Percentiles rank a stretch among this genome's conserved stretches.
phyloP scores from a whole-genome alignment of 2,329 filamentous ascomycete species.

The Penicillium carneum region DNA sequence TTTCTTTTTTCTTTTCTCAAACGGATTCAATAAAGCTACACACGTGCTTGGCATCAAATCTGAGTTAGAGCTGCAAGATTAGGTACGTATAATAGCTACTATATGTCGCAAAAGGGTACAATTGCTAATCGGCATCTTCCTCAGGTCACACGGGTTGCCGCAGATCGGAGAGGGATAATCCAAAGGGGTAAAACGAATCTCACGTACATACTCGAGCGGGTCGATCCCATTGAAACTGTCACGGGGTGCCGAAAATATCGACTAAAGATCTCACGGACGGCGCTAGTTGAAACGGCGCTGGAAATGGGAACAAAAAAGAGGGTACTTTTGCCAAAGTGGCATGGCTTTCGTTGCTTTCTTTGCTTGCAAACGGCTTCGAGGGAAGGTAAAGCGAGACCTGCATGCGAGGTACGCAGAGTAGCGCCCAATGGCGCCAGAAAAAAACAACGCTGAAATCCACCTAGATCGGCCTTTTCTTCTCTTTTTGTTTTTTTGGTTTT shows the following conservation, averaged over 20 bases:
- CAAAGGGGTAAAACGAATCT: neutral
- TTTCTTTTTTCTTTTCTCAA: neutral
- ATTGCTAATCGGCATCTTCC: constrained; percentile 4
- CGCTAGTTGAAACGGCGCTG: constrained; percentile 2
- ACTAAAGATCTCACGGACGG: constrained; percentile 5
- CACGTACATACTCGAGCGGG: neutral
- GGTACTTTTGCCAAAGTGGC: neutral
- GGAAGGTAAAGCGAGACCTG: constrained; percentile 35
- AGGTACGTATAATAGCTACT: neutral
- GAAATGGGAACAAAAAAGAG: neutral
- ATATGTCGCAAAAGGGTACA: neutral
- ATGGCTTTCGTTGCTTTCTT: neutral
- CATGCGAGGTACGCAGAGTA: constrained; percentile 18
- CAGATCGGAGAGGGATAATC: constrained; percentile 13
- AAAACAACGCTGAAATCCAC: constrained; percentile 21
- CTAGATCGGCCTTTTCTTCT: constrained; percentile 22
- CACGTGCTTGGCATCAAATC: constrained; percentile 9
- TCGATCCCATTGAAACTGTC: constrained; percentile 2
- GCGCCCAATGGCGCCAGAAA: constrained; percentile 27
- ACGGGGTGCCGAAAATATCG: constrained; percentile 22
- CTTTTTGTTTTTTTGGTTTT: constrained; percentile 13
- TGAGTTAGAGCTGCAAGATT: constrained; percentile 5
- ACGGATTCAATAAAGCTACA: neutral
- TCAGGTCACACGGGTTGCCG: constrained; percentile 19
- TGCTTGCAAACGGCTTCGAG: neutral